Evolutionary conservation across 768 basidiomycete species (phyloP).

Genomic region (Asterophora parasitica): DNA sequence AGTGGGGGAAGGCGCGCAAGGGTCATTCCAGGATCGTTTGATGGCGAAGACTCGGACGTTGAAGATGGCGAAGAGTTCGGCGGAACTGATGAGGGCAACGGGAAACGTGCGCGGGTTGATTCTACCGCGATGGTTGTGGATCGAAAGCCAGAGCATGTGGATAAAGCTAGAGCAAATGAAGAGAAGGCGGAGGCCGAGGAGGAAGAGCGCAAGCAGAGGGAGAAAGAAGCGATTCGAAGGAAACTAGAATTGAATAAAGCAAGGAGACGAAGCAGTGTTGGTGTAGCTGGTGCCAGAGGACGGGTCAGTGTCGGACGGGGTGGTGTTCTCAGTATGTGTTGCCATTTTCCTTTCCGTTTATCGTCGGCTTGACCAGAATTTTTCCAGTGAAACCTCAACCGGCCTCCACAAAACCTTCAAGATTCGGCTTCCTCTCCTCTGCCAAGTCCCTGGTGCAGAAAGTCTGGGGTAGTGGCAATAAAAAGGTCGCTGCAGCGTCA

Average conservation of each 20-base stretch:
- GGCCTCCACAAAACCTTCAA: slow-evolving; percentile 36
- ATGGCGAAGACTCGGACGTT: slow-evolving; percentile 38
- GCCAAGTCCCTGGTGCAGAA: slow-evolving; percentile 69
- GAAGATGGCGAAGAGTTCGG: slow-evolving; percentile 26
- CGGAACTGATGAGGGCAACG: slow-evolving; percentile 26
- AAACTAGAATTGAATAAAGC: slow-evolving; percentile 66
- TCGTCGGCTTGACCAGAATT: slow-evolving; percentile 4
- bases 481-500: slow-evolving; percentile 25
- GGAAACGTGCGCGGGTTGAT: slow-evolving; percentile 19
- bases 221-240: slow-evolving; percentile 54
- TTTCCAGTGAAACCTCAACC: slow-evolving; percentile 33
- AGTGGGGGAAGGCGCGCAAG: slow-evolving; percentile 40
- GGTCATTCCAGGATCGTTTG: slow-evolving; percentile 56
- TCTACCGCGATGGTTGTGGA: slow-evolving; percentile 2
- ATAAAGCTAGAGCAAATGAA: slow-evolving; percentile 29
- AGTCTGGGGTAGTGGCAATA: slow-evolving; percentile 59
- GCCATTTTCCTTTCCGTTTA: not conserved
- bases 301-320: slow-evolving; percentile 36
- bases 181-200: slow-evolving; percentile 37
- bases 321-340: slow-evolving; percentile 35
- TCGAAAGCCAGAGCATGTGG: slow-evolving; percentile 21
- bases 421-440: slow-evolving; percentile 67
- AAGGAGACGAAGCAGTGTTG: slow-evolving; percentile 64
- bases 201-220: slow-evolving; percentile 43
- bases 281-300: slow-evolving; percentile 31